These are phyloP conservation scores for Pichia eremophila DNA, from an alignment of 805 yeast species.

Conservation along the genomic window DNA sequence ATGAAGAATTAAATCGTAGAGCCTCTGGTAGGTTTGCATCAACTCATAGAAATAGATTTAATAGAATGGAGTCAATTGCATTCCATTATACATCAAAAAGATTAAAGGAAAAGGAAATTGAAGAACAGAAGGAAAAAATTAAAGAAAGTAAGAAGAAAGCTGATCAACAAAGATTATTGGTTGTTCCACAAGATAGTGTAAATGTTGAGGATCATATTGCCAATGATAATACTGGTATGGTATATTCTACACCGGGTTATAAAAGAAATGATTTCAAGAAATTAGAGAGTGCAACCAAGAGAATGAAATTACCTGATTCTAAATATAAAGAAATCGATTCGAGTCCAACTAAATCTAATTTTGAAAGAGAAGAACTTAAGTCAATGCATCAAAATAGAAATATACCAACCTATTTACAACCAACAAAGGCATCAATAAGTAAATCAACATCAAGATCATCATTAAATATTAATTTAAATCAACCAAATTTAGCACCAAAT, in stretches of 20 bases:
- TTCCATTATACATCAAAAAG: constrained; percentile 37
- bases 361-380: constrained; percentile 17
- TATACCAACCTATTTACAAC: constrained; percentile 16
- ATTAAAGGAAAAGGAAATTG: constrained; percentile 6
- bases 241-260: constrained; percentile 16
- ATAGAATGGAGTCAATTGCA: constrained; percentile 42
- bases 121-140: not conserved
- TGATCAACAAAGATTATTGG: not conserved
- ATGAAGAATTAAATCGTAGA: constrained; percentile 17
- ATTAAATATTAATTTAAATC: not conserved
- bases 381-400: constrained; percentile 3
- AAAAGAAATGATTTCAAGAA: constrained; percentile 16
- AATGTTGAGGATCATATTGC: not conserved
- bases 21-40: constrained; percentile 33
- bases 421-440: constrained; percentile 16
- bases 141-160: not conserved
- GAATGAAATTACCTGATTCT: constrained; percentile 14
- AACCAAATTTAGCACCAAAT: constrained; percentile 2
- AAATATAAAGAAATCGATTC: constrained; percentile 21
- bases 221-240: too few species aligned
- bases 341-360: constrained; percentile 23
- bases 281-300: constrained; percentile 24
- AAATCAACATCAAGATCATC: constrained; percentile 8
- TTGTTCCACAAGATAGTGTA: not conserved
- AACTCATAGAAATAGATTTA: constrained; percentile 36